These are phyloP conservation scores for Aspergillus cavernicola DNA, from an alignment of 495 filamentous ascomycete genomes.

Conservation along the genomic window DNA sequence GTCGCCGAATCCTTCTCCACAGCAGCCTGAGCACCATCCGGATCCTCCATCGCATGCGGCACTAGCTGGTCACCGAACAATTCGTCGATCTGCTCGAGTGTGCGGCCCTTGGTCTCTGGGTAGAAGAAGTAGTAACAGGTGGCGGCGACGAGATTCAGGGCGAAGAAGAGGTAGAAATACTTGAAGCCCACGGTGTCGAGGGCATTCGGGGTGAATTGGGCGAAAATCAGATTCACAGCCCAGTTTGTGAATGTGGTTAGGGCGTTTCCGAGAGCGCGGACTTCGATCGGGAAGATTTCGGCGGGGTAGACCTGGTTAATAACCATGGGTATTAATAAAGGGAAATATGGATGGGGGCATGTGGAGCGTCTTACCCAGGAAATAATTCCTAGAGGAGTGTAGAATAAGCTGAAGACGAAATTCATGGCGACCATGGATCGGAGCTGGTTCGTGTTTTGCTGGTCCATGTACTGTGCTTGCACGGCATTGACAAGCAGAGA, in stretches of 20 bases:
- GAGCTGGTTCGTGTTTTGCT: constrained; percentile 9
- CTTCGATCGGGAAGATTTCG: constrained; percentile 53
- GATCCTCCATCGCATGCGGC: constrained; percentile 15
- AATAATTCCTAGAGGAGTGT: constrained; percentile 41
- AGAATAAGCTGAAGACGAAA: constrained; percentile 17
- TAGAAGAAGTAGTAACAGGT: constrained; percentile 40
- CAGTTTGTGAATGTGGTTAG: constrained; percentile 50
- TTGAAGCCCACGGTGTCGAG: constrained; percentile 42
- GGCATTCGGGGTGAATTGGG: constrained; percentile 48
- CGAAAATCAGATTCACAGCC: constrained; percentile 48
- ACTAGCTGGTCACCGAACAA: constrained; percentile 42
- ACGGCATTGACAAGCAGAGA: constrained; percentile 15
- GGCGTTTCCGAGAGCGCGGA: constrained; percentile 47
- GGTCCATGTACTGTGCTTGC: constrained; percentile 11
- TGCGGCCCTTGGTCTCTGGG: constrained; percentile 49
- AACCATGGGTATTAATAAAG: too few relatives aligned
- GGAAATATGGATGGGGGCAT: neutral
- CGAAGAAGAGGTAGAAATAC: constrained; percentile 50
- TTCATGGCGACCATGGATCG: constrained; percentile 20
- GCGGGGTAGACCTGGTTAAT: constrained; percentile 42
- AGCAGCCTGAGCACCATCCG: constrained; percentile 7
- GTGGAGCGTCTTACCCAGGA: constrained; percentile 28
- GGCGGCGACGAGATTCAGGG: constrained; percentile 40
- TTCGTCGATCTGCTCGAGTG: constrained; percentile 51
- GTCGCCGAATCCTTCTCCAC: constrained; percentile 13